These are phyloP conservation scores for Suillus cothurnatus DNA, from an alignment of 768 basidiomycete genomes.

Conservation along the genomic window DNA sequence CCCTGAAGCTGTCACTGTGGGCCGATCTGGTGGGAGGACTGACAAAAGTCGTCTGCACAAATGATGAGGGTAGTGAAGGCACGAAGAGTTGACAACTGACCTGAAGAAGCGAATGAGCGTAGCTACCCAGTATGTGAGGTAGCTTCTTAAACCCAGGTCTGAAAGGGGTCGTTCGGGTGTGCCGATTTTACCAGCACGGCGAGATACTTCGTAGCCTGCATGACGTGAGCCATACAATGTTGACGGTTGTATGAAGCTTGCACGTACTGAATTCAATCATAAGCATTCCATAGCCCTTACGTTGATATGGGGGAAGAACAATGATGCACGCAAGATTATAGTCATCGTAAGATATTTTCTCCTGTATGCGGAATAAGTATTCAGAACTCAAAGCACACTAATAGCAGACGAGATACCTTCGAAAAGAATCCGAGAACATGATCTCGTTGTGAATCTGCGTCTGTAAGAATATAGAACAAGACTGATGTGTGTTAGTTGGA, in stretches of 20 bases:
- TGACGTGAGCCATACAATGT: constrained; percentile 2
- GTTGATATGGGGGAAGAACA: constrained; percentile 90
- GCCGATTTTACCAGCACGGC: constrained; percentile 75
- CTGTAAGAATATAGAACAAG: constrained; percentile 90
- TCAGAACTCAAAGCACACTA: background rate
- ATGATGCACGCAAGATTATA: constrained; percentile 98
- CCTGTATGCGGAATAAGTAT: constrained; percentile 43
- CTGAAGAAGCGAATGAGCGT: constrained; percentile 84
- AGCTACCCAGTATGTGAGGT: constrained; percentile 86
- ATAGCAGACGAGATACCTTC: constrained; percentile 43
- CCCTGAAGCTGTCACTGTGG: constrained; percentile 47
- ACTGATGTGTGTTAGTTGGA: constrained; percentile 40
- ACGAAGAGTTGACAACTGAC: constrained; percentile 38
- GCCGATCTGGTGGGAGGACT: constrained; percentile 55
- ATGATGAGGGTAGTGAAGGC: background rate
- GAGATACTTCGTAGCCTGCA: constrained; percentile 90
- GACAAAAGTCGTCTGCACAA: constrained; percentile 54
- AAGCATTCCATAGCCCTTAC: constrained; percentile 88
- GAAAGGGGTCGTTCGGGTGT: constrained; percentile 96
- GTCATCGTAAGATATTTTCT: constrained; percentile 94
- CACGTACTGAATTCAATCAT: constrained; percentile 98
- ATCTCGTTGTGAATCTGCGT: constrained; percentile 76
- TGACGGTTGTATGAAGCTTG: too few species aligned
- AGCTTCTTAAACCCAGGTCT: constrained; percentile 88
- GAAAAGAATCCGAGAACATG: constrained; percentile 78